phyloP scores from a whole-genome alignment of 176 grass and related monocot species.

The Guadua angustifolia region DNA sequence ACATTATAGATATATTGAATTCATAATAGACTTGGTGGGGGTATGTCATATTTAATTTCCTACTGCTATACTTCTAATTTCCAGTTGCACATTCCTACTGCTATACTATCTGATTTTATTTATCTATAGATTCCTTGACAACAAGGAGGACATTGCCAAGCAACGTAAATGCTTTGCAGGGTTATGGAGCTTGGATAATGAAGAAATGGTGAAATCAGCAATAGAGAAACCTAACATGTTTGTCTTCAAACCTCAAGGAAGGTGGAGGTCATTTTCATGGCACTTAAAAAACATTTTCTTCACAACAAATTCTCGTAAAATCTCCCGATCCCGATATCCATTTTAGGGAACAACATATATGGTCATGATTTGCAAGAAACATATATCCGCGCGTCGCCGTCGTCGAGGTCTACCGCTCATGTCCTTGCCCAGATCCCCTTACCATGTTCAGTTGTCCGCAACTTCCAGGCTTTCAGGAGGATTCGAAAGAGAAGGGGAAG shows the following conservation, averaged over 20 bases:
- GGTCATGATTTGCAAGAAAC: conserved; percentile 66
- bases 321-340: conserved; percentile 39
- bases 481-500: no score
- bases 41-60: no score
- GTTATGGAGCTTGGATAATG: conserved; percentile 95
- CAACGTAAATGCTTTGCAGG: conserved; percentile 88
- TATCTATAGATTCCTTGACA: conserved; percentile 75
- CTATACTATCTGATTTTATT: conserved; percentile 25
- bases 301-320: conserved; percentile 1
- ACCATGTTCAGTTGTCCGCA: no score
- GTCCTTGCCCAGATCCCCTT: no score
- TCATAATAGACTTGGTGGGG: no score
- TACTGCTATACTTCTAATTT: no score
- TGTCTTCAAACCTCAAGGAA: conserved; percentile 91
- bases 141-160: no score
- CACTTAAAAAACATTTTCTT: conserved; percentile 2
- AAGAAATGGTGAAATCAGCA: conserved; percentile 71
- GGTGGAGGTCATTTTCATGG: conserved; percentile 67
- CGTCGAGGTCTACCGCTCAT: no score
- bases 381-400: no score
- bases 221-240: conserved; percentile 82
- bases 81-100: not conserved
- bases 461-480: no score
- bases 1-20: no score
- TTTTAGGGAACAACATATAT: conserved; percentile 85